phyloP scores from a whole-genome alignment of 495 filamentous ascomycete species.

The Penicillium cinerascens region DNA sequence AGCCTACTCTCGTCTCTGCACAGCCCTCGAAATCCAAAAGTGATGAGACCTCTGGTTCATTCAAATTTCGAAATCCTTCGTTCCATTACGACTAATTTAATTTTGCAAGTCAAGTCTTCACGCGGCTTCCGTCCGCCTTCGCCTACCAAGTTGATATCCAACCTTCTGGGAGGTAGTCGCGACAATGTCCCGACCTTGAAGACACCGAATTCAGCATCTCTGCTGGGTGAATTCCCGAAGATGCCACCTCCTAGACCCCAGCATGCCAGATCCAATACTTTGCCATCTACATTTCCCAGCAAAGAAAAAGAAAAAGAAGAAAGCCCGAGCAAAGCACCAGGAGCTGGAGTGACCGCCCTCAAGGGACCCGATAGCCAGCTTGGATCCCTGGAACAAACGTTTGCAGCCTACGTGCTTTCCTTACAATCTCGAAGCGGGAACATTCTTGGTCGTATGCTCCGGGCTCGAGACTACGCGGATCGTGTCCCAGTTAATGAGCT shows the following conservation, averaged over 20 bases:
- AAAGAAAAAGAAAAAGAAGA: constrained; percentile 36
- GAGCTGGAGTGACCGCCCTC: constrained; percentile 24
- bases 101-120: constrained; percentile 52
- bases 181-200: constrained; percentile 35
- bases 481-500: constrained; percentile 81
- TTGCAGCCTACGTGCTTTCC: constrained; percentile 77
- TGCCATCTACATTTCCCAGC: constrained; percentile 34
- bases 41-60: constrained; percentile 52
- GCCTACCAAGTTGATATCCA: constrained; percentile 87
- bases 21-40: constrained; percentile 60
- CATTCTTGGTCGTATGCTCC: constrained; percentile 70
- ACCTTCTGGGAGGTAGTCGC: constrained; percentile 61
- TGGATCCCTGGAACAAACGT: constrained; percentile 76
- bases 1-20: constrained; percentile 67
- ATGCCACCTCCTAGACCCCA: constrained; percentile 35
- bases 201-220: constrained; percentile 33
- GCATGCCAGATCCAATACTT: constrained; percentile 38
- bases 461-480: constrained; percentile 66
- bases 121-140: constrained; percentile 67
- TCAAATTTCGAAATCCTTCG: constrained; percentile 67
- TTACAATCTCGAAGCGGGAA: constrained; percentile 81
- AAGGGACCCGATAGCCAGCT: constrained; percentile 47
- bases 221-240: constrained; percentile 39
- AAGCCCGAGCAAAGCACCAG: constrained; percentile 30
- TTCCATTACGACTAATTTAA: constrained; percentile 60